Conservation (phyloP, 2,329 filamentous ascomycete species). For the Aspergillus pseudoterreus region DNA sequence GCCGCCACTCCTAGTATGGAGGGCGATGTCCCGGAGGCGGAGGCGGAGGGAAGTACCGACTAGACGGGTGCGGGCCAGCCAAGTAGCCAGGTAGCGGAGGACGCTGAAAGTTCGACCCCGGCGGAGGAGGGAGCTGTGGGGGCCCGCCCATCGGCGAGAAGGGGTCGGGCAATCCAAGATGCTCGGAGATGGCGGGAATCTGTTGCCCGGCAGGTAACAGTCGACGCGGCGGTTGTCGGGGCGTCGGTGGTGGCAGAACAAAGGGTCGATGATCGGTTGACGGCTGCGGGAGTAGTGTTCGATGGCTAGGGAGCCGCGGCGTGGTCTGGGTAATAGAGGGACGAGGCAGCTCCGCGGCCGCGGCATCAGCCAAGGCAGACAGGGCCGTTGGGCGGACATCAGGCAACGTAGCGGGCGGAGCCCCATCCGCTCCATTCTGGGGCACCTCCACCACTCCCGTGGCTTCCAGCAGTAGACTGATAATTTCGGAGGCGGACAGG, state of each 20-base stretch:
- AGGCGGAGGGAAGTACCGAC: constrained; percentile 22
- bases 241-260: constrained; percentile 22
- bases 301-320: constrained; percentile 37
- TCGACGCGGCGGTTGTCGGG: constrained; percentile 32
- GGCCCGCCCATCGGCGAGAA: constrained; percentile 32
- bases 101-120: constrained; percentile 35
- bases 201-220: constrained; percentile 33
- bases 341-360: constrained; percentile 28
- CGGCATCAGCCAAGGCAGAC: constrained; percentile 33
- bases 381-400: constrained; percentile 26
- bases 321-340: constrained; percentile 39
- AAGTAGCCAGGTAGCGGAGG: constrained; percentile 29
- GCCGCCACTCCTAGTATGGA: constrained; percentile 12
- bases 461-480: constrained; percentile 28
- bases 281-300: constrained; percentile 27
- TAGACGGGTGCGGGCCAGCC: constrained; percentile 17
- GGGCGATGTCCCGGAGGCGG: constrained; percentile 17
- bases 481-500: constrained; percentile 20
- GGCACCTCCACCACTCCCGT: constrained; percentile 19
- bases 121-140: constrained; percentile 39
- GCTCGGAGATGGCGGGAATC: constrained; percentile 28
- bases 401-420: constrained; percentile 3
- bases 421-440: constrained; percentile 7
- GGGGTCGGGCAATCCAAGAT: constrained; percentile 34
- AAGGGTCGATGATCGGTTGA: constrained; percentile 31